Conservation (phyloP, 805 yeast genomes). For the Schwanniomyces sp. region DNA sequence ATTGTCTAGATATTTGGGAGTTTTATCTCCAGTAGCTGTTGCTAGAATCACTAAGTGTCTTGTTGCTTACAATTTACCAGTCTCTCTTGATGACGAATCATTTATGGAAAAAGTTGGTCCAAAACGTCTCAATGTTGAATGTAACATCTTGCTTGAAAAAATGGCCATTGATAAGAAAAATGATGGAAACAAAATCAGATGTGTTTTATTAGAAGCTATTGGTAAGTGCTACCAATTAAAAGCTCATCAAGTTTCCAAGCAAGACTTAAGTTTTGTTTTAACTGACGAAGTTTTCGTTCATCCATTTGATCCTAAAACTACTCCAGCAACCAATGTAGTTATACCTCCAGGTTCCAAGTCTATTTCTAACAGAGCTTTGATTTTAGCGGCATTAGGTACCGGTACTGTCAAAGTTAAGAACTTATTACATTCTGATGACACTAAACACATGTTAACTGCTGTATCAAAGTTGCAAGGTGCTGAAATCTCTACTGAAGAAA, state of each 20-base stretch:
- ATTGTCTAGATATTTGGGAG: conserved; percentile 86
- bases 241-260: conserved; percentile 83
- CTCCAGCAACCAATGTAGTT: conserved; percentile 46
- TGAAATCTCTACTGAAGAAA: conserved; percentile 74
- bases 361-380: conserved; percentile 90
- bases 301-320: conserved; percentile 43
- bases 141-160: conserved; percentile 69
- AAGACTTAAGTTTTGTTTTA: conserved; percentile 75
- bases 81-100: conserved; percentile 68
- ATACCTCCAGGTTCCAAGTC: conserved; percentile 97
- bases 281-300: conserved; percentile 78
- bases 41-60: conserved; percentile 84
- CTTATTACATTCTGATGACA: conserved; percentile 92
- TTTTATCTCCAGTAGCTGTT: conserved; percentile 88
- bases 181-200: conserved; percentile 87
- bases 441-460: conserved; percentile 91
- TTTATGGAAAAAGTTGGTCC: conserved; percentile 65
- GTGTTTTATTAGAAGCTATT: conserved; percentile 77
- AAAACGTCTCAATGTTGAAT: conserved; percentile 64
- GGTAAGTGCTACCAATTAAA: conserved; percentile 87
- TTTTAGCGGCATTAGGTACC: conserved; percentile 86
- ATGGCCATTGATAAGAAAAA: conserved; percentile 98
- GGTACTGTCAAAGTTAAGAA: conserved; percentile 85
- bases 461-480: conserved; percentile 81
- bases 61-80: conserved; percentile 83